Evolutionary conservation across 768 basidiomycete species (phyloP).

Genomic region (Hebeloma cylindrosporum): DNA sequence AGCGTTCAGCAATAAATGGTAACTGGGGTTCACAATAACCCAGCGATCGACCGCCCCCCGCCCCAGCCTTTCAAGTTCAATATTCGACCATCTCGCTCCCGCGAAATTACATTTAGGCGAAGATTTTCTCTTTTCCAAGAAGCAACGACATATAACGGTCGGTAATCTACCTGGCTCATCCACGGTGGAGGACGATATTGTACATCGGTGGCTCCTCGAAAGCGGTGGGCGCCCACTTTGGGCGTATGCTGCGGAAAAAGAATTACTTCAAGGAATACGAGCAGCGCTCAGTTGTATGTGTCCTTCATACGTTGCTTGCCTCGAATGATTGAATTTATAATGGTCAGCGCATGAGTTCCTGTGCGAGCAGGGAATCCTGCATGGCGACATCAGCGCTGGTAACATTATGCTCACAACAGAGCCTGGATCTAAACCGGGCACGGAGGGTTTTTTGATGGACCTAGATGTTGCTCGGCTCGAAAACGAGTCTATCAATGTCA

Average conservation of each 20-base stretch:
- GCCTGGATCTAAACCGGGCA: neutral
- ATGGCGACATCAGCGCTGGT: neutral
- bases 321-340: neutral
- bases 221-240: slow-evolving; percentile 3
- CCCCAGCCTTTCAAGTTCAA: too few species aligned
- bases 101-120: too few species aligned
- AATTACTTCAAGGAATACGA: slow-evolving; percentile 1
- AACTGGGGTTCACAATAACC: too few species aligned
- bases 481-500: too few species aligned
- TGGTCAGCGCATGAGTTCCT: neutral
- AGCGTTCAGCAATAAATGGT: too few species aligned
- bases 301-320: neutral
- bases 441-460: slow-evolving; percentile 1
- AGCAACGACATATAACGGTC: too few species aligned
- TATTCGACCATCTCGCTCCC: too few species aligned
- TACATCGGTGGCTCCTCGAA: slow-evolving; percentile 1
- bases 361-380: neutral
- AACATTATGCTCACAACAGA: slow-evolving; percentile 6
- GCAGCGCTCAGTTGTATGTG: neutral
- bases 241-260: neutral
- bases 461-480: slow-evolving; percentile 4
- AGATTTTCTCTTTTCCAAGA: too few species aligned
- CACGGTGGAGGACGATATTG: too few species aligned
- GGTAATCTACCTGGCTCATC: too few species aligned
- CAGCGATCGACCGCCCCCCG: too few species aligned